These are phyloP conservation scores for Achaetomium macrosporum DNA, from an alignment of 2,329 filamentous ascomycete genomes.

Conservation along the genomic window DNA sequence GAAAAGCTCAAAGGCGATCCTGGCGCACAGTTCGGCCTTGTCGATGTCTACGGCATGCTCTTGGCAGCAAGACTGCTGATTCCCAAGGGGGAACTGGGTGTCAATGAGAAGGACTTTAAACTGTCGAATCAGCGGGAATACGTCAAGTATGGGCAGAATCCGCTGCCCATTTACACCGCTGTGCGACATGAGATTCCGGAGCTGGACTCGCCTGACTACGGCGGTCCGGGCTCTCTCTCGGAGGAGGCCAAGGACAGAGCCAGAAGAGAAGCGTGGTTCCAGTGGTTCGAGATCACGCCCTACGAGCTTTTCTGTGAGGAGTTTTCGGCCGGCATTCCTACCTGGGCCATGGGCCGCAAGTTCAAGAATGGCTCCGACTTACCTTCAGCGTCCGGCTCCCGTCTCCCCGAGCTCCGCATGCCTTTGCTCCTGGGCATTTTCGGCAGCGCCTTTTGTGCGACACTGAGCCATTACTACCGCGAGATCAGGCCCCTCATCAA, in stretches of 20 bases:
- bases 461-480: constrained; percentile 90
- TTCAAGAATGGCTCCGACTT: constrained; percentile 69
- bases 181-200: constrained; percentile 92
- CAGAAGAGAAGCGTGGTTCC: constrained; percentile 78
- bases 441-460: constrained; percentile 94
- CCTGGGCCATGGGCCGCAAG: constrained; percentile 81
- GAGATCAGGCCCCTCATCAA: constrained; percentile 81
- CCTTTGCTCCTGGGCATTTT: constrained; percentile 90
- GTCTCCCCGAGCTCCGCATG: constrained; percentile 77
- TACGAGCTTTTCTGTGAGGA: constrained; percentile 97
- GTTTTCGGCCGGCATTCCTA: constrained; percentile 84
- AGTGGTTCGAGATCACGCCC: constrained; percentile 95
- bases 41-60: constrained; percentile 86
- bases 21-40: constrained; percentile 76
- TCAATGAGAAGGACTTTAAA: constrained; percentile 77
- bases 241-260: constrained; percentile 48
- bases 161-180: constrained; percentile 90
- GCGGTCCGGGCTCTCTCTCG: constrained; percentile 30
- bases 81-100: constrained; percentile 72
- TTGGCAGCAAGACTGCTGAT: constrained; percentile 80
- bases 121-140: constrained; percentile 79
- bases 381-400: constrained; percentile 57
- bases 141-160: constrained; percentile 70
- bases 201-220: constrained; percentile 39
- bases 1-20: constrained; percentile 86